Base-by-base conservation (phyloP, 306 rosid genomes). In the Dalbergia cultrata region DNA sequence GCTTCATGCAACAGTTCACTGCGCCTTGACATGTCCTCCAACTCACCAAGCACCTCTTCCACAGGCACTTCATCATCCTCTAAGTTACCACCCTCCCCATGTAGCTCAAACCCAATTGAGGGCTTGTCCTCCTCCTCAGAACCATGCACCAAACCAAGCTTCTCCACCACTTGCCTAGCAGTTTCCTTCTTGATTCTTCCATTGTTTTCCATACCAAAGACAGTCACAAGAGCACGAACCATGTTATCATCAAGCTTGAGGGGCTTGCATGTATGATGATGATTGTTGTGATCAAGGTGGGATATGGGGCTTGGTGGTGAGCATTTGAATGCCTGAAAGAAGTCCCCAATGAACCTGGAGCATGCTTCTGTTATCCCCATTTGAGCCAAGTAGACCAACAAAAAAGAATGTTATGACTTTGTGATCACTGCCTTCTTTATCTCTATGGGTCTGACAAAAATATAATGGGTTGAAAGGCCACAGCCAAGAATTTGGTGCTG, bases 111-210 rank as follows among this genome's bases (percentile, higher is more conserved):
- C 9, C 68, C 31, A 26, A 26, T 64, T 3, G 81, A 60, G 26
- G 59, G 21, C 78, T 70, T 80, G 8, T 26, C 41, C 41, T 79
- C 89, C 74, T 78, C 84, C 53, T 89, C 87, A 3, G 72, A 67
- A 68, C 74, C 64, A 60, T 78, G 70, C 39, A 88, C 72, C 85
- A 94, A 80, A 10, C 98, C 97, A 4, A 95, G 97, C 81, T 89
- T 94, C 87, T 88, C 90, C 80, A 90, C 97, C 74, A 92, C 95
- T 17, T 75, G 37, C 78, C 87, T 47, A 0, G 91, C 97, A 18
- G 82, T 94, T 44, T 92, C 95, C 84, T 90, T 94, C 92, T 88
- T 91, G 72, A 92, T 90, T 56, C 88, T 92, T 52, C 98, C 97
- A 52, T 92, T 88, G 81, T 54, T 85, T 77, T 90, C 85, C 98